Evolutionary conservation across 495 filamentous ascomycete species (phyloP).

Genomic region (Penicillium alfredii): DNA sequence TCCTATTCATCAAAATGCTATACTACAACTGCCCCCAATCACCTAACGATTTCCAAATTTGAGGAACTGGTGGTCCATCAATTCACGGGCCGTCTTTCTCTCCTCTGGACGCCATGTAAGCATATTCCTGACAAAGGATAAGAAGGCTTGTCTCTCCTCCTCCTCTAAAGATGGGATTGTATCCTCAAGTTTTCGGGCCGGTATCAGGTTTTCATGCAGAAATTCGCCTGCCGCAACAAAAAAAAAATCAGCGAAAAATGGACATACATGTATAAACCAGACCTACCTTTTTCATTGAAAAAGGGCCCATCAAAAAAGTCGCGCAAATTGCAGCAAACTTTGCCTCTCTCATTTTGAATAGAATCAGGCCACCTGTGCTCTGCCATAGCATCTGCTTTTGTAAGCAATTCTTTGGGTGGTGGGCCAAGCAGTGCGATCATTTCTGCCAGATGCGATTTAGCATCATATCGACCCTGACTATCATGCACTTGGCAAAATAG

Average conservation of each 20-base stretch:
- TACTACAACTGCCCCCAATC: too few relatives aligned
- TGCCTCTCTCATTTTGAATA: background rate
- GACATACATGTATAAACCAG: too few relatives aligned
- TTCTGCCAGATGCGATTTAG: constrained; percentile 31
- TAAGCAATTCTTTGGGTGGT: constrained; percentile 27
- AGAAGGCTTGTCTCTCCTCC: constrained; percentile 1
- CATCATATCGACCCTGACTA: constrained; percentile 8
- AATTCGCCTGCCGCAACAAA: too few relatives aligned
- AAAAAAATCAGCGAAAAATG: background rate
- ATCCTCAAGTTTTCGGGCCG: constrained; percentile 1
- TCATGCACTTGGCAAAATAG: constrained; percentile 26
- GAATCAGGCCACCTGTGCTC: constrained; percentile 5
- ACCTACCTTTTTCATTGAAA: constrained; percentile 9
- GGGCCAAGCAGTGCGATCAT: constrained; percentile 35
- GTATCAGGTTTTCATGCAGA: background rate
- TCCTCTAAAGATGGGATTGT: constrained; percentile 6
- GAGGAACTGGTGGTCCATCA: constrained; percentile 53
- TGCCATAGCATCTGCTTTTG: constrained; percentile 9
- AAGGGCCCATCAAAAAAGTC: constrained; percentile 12
- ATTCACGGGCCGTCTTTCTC: constrained; percentile 22
- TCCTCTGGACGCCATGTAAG: constrained; percentile 16
- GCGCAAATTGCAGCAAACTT: constrained; percentile 1
- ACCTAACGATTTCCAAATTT: too few relatives aligned
- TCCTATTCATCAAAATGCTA: too few relatives aligned
- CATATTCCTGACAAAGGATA: constrained; percentile 13